phyloP scores from a whole-genome alignment of 257 asterid genomes.

The Datura wrightii region DNA sequence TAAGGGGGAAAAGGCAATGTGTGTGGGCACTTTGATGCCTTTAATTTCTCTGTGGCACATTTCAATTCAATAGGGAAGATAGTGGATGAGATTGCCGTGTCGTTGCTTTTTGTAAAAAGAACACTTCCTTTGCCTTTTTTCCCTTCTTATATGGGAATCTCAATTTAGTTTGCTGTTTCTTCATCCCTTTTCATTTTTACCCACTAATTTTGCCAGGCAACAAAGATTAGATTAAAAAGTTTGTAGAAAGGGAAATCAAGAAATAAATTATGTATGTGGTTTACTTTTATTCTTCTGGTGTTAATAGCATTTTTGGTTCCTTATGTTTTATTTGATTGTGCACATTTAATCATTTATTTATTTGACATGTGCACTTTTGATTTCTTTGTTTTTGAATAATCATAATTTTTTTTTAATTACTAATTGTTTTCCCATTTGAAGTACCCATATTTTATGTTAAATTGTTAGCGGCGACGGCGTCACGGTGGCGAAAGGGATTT shows the following conservation, averaged over 20 bases:
- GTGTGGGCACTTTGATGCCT: conserved; percentile 3
- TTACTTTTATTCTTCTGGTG: no score
- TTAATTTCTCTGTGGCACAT: conserved; percentile 48
- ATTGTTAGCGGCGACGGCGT: no score
- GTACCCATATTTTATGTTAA: background rate
- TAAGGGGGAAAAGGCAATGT: background rate
- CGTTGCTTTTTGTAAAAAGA: conserved; percentile 32
- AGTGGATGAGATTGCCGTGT: conserved; percentile 51
- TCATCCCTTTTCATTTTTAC: background rate
- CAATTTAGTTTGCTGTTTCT: conserved; percentile 3
- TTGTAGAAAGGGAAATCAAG: background rate
- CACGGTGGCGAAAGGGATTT: no score
- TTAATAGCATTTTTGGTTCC: no score
- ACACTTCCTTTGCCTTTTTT: background rate
- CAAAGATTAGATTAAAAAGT: background rate
- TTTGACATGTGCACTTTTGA: no score
- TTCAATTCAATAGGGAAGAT: conserved; percentile 45
- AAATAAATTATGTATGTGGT: no score
- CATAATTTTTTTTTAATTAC: no score
- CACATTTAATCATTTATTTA: no score
- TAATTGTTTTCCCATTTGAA: background rate
- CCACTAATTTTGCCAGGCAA: background rate
- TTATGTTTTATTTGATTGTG: no score
- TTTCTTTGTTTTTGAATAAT: no score
- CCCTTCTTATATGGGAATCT: background rate